phyloP scores from a whole-genome alignment of 257 asterid genomes.

The Ajuga chamaepitys region DNA sequence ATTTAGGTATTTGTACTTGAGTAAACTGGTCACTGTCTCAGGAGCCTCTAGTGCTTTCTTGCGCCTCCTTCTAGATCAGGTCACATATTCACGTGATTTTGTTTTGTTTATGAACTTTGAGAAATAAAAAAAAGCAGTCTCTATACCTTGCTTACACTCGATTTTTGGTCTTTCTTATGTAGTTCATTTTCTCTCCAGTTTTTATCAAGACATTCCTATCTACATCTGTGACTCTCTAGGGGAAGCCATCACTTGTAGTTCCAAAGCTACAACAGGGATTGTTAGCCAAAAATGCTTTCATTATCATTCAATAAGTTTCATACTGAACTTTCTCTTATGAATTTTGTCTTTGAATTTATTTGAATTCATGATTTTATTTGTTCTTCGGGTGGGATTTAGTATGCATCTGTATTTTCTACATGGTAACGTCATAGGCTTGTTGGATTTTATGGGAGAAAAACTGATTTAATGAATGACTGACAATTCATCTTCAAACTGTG shows the following conservation, averaged over 20 bases:
- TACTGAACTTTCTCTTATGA: neutral
- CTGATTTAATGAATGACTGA: neutral
- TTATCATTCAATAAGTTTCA: neutral
- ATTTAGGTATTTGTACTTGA: slow-evolving; percentile 66
- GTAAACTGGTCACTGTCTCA: slow-evolving; percentile 55
- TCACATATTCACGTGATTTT: slow-evolving; percentile 15
- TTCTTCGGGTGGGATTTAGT: neutral
- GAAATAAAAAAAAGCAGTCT: neutral
- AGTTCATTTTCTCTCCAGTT: slow-evolving; percentile 72
- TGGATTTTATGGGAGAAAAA: neutral
- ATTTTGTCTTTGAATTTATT: neutral
- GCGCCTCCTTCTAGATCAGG: slow-evolving; percentile 87
- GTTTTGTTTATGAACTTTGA: neutral
- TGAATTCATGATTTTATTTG: neutral
- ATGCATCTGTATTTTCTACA: slow-evolving; percentile 1
- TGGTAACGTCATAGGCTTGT: neutral
- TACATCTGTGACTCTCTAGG: slow-evolving; percentile 60
- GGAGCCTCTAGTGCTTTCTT: slow-evolving; percentile 65
- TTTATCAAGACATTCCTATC: slow-evolving; percentile 63
- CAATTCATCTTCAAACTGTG: neutral
- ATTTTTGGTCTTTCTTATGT: slow-evolving; percentile 19
- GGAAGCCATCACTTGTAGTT: slow-evolving; percentile 52
- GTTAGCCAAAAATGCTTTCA: neutral
- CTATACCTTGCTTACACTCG: neutral
- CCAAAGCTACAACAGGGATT: slow-evolving; percentile 85